Evolutionary conservation across 208 protist species (phyloP), one percentile per base, ranked within the genome.

Genomic region (Acanthamoeba rhysodes): DNA sequence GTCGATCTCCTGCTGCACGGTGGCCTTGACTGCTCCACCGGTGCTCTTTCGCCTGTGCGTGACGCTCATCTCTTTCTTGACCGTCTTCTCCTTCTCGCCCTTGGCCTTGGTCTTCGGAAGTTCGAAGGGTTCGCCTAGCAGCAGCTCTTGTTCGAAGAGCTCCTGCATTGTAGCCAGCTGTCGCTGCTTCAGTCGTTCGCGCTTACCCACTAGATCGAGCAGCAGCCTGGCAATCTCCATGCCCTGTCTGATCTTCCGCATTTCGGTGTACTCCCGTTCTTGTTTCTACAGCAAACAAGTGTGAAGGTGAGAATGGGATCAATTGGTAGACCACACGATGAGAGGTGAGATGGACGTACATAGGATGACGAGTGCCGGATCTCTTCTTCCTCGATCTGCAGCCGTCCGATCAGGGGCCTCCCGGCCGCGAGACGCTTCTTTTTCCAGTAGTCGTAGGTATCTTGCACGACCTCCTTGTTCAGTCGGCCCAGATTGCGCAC

Each of bases 241-340:
- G 59, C 64, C 87, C 45, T 76, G 87, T 27, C 87, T 93, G 62
- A 93, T 68, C 64, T 93, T 93, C 22, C 64, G 22, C 87, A 93
- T 68, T 27, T 93, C 87, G 16, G 87, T 76, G 41, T 93, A 93
- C 34, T 93, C 62, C 18, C 64, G 53, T n/a, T 76, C 62, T 93
- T 93, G 87, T 53, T 93, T 93, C 87, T 93, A 29, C 32, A 72
- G 24, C 22, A 27, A 45, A 45, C 64, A 72, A 27, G 29, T 27
- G 16, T 20, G 24, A 29, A 53, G 9, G 45, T 22, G 41, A 55
- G 29, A 29, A 84, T 20, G 41, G 41, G 3, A 45, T 5, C 41
- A 20, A 7, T 9, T 5, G 41, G 9, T 9, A 18, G 0, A 48
- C 9, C 22, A 57, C 27, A 18, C 4, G 18, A 29, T 20, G 53